phyloP scores from a whole-genome alignment of 345 rosid genomes.

The Combretum micranthum region DNA sequence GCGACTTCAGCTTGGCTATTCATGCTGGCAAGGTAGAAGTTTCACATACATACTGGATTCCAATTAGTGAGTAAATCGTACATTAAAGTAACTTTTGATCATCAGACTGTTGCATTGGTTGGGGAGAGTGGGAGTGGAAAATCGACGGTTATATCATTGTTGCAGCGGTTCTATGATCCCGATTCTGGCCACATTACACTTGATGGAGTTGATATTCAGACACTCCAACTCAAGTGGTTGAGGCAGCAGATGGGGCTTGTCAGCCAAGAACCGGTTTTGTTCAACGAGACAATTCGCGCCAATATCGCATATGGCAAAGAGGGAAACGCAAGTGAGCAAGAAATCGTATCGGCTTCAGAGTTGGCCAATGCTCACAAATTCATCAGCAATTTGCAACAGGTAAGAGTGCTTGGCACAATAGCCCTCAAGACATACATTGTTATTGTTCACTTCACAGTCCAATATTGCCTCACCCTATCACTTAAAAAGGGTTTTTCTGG shows the following conservation, averaged over 20 bases:
- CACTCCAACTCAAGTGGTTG: conserved; percentile 22
- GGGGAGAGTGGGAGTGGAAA: conserved; percentile 41
- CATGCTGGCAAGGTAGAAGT: conserved; percentile 25
- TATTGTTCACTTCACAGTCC: not conserved
- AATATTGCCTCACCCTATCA: not conserved
- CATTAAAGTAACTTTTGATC: no score
- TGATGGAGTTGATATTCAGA: conserved; percentile 27
- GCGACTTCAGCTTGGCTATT: conserved; percentile 36
- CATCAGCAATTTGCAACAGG: conserved; percentile 27
- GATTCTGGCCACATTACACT: conserved; percentile 28
- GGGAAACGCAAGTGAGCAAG: conserved; percentile 27
- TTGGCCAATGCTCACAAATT: conserved; percentile 26
- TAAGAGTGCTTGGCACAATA: no score
- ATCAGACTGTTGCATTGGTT: conserved; percentile 34
- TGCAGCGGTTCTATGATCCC: conserved; percentile 32
- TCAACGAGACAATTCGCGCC: conserved; percentile 26
- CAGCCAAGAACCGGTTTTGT: conserved; percentile 28
- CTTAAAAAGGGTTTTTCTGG: no score
- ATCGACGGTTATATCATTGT: conserved; percentile 26
- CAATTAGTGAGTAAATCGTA: no score
- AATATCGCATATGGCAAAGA: conserved; percentile 36
- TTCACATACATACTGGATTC: no score
- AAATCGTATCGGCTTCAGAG: conserved; percentile 25
- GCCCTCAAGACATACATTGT: not conserved
- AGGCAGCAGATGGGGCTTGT: conserved; percentile 36